These are phyloP conservation scores for Aspergillus brasiliensis DNA, from an alignment of 2,329 filamentous ascomycete genomes.

Conservation along the genomic window DNA sequence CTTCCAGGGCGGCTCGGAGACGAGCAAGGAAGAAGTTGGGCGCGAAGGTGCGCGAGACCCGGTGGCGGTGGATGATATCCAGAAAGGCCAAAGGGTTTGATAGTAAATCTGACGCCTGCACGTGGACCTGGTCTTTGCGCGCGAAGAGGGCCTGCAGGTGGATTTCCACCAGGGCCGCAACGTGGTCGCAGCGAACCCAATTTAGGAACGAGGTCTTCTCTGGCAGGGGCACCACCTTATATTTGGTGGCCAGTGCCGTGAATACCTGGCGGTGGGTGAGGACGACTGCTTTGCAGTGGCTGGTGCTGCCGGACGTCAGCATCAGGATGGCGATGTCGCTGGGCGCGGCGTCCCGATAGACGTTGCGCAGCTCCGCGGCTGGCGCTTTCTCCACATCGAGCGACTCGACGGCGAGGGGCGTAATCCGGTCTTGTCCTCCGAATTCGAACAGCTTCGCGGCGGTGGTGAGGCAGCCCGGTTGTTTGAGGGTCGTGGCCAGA, in stretches of 20 bases:
- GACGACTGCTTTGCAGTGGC: constrained; percentile 53
- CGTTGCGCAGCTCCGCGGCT: background rate
- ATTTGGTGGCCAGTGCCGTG: constrained; percentile 46
- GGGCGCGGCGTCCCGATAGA: background rate
- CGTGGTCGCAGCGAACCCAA: constrained; percentile 58
- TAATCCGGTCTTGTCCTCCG: constrained; percentile 6
- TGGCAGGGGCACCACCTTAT: constrained; percentile 26
- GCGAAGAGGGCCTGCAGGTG: constrained; percentile 51
- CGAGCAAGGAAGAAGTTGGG: constrained; percentile 31
- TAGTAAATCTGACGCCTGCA: constrained; percentile 18
- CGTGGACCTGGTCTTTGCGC: constrained; percentile 25
- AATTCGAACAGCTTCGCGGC: constrained; percentile 5
- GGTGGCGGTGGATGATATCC: constrained; percentile 43
- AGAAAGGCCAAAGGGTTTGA: constrained; percentile 45
- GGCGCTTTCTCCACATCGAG: background rate
- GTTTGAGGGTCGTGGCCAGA: constrained; percentile 21
- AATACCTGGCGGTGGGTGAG: constrained; percentile 50
- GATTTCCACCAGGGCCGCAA: constrained; percentile 54
- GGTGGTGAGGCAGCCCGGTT: constrained; percentile 12
- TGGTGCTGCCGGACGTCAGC: constrained; percentile 58
- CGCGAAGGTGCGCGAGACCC: constrained; percentile 27
- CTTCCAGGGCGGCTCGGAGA: constrained; percentile 22
- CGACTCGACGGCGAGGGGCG: constrained; percentile 9
- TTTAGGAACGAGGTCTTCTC: constrained; percentile 39
- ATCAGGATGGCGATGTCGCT: constrained; percentile 44